Conservation (phyloP, 371 early-diverging fungal genomes). For the Circinella minor region DNA sequence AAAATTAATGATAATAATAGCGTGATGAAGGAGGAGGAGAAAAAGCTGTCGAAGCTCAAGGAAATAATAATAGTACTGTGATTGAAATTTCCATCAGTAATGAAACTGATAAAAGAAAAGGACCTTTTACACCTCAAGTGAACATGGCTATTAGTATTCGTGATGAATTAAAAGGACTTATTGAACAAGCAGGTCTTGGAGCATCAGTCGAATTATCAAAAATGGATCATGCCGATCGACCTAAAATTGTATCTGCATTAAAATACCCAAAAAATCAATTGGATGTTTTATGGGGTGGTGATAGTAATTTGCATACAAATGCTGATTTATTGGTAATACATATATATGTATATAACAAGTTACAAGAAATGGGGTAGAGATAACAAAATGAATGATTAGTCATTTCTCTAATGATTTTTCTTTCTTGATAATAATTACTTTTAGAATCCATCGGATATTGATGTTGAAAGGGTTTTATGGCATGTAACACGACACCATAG, state of each 20-base stretch:
- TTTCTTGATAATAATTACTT: neutral
- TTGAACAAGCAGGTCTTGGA: constrained; percentile 51
- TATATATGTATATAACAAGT: too few species aligned
- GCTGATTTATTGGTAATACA: constrained; percentile 32
- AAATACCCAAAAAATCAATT: constrained; percentile 49
- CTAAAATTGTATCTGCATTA: constrained; percentile 36
- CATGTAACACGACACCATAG: constrained; percentile 56
- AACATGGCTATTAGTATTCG: constrained; percentile 33
- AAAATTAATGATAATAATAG: neutral
- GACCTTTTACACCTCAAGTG: constrained; percentile 19
- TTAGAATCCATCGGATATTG: constrained; percentile 54
- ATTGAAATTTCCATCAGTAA: constrained; percentile 39
- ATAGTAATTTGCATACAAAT: constrained; percentile 32
- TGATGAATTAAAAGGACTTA: constrained; percentile 46
- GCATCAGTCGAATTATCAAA: constrained; percentile 41
- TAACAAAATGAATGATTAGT: neutral
- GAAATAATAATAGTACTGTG: constrained; percentile 22
- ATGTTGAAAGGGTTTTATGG: constrained; percentile 52
- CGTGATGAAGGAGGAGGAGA: neutral
- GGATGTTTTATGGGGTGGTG: constrained; percentile 43
- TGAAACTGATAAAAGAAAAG: constrained; percentile 27
- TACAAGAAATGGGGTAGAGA: neutral
- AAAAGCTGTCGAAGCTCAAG: neutral
- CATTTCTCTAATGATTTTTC: neutral
- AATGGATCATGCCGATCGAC: constrained; percentile 27